These are phyloP conservation scores for Ceraceosorus guamensis DNA, from an alignment of 1,284 basidiomycete species.

Conservation along the genomic window DNA sequence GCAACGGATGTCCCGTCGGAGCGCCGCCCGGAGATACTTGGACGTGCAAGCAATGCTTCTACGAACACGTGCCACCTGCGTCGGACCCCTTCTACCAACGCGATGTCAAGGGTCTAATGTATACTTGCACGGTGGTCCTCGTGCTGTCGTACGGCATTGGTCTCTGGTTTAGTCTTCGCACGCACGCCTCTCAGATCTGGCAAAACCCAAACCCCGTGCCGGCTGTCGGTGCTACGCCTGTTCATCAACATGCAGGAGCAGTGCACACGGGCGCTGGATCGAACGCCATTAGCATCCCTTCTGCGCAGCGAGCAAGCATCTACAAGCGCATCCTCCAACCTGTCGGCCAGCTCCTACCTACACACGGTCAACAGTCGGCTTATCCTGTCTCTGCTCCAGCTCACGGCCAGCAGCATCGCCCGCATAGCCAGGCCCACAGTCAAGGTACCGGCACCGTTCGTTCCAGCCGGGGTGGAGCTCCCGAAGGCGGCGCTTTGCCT, in stretches of 20 bases:
- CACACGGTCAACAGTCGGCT: not conserved
- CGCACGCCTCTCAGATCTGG: constrained; percentile 98
- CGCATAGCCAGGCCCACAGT: constrained; percentile 11
- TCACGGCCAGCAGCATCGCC: constrained; percentile 2
- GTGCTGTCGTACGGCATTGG: constrained; percentile 92
- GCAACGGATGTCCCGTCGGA: constrained; percentile 70
- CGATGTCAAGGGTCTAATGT: constrained; percentile 87
- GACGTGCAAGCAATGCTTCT: constrained; percentile 87
- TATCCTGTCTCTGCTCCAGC: not conserved
- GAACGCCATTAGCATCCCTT: constrained; percentile 17
- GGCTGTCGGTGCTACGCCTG: not conserved
- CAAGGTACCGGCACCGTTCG: constrained; percentile 9
- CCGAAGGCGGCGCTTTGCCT: constrained; percentile 10
- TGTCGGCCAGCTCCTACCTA: constrained; percentile 40
- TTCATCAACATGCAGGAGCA: not conserved
- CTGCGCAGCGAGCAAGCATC: constrained; percentile 60
- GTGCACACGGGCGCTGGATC: not conserved
- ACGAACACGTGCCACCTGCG: constrained; percentile 85
- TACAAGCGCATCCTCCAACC: constrained; percentile 60
- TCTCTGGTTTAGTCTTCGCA: constrained; percentile 96
- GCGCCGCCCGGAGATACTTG: constrained; percentile 52
- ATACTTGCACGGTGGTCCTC: constrained; percentile 81
- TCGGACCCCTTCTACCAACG: constrained; percentile 93
- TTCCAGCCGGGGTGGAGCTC: constrained; percentile 10
- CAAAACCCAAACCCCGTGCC: constrained; percentile 61